phyloP scores from a whole-genome alignment of 1,284 basidiomycete species.

The Volvariella volvacea region DNA sequence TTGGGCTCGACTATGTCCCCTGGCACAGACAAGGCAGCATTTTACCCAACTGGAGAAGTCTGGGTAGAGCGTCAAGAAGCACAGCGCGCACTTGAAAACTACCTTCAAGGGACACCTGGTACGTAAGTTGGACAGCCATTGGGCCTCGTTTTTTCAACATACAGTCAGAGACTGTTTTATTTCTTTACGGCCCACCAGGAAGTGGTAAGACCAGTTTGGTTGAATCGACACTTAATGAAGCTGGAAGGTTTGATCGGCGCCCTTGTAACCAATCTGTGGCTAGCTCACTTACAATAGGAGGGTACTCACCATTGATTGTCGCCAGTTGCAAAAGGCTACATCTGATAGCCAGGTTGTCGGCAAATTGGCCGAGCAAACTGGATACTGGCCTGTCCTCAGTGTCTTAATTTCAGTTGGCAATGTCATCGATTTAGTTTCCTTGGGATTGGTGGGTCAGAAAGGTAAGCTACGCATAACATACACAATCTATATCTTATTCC shows the following conservation, averaged over 20 bases:
- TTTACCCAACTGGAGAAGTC: constrained; percentile 23
- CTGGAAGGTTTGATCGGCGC: constrained; percentile 39
- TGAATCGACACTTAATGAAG: constrained; percentile 50
- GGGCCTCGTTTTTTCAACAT: too few species aligned
- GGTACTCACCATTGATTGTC: constrained; percentile 76
- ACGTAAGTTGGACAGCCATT: constrained; percentile 11
- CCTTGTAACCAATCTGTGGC: constrained; percentile 1
- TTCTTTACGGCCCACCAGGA: constrained; percentile 89
- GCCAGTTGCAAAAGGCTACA: constrained; percentile 63
- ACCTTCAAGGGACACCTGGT: constrained; percentile 74
- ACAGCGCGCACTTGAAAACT: constrained; percentile 58
- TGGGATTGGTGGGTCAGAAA: constrained; percentile 94
- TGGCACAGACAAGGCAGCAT: too few species aligned
- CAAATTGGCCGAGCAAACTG: constrained; percentile 74
- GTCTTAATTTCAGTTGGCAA: constrained; percentile 84
- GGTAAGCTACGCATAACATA: constrained; percentile 32
- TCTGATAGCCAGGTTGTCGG: constrained; percentile 71
- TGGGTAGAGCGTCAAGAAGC: constrained; percentile 86
- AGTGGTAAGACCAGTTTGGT: constrained; percentile 83
- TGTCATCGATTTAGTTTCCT: constrained; percentile 87
- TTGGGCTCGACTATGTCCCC: too few species aligned
- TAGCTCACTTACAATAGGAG: constrained; percentile 37
- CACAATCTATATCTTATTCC: constrained; percentile 6
- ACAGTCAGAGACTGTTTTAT: constrained; percentile 54
- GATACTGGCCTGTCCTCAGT: constrained; percentile 88